Evolutionary conservation across 352 stramenopile species (phyloP), one percentile per base, ranked within the genome.

Genomic region (Pythium graminicola): DNA sequence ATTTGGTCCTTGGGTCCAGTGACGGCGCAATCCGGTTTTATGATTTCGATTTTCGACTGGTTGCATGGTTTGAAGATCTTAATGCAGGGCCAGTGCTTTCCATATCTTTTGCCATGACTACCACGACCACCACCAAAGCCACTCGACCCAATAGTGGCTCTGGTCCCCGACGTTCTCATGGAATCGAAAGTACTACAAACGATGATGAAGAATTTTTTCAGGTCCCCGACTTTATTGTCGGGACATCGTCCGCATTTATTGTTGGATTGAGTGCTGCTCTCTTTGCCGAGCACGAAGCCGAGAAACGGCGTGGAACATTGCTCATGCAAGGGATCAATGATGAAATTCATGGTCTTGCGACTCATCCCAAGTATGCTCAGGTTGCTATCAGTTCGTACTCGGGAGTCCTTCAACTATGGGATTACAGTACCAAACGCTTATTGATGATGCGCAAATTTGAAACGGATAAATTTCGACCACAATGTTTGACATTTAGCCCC

Each of bases 21-120:
- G 92, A 98, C 52, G 92, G 91, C 19, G 76, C 79, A 7, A 86
- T 97, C 14, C 81, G 91, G 6, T 96, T 97, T 62, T 98, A 96
- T 58, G 90, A 98, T 69, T 93, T 94, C 64, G 85, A 93, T 43
- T 95, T 97, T 39, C 82, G 91, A 23, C 74, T 98, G 16, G 75
- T 95, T 22, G 85, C 90, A 13, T 98, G 90, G 89, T 97, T 94
- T 50, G 91, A 98, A 62, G 90, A 98, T 51, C 76, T 98, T 28
- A 89, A 93, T 46, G 89, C 89, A 26, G 91, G 91, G 0, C 65
- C 85, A 0, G 72, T 98, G 41, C 89, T 68, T 6, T 93, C 81
- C 27, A 69, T 98, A 14, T 97, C 88, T 13, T 98, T 98, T 56
- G 67, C 77, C 0, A 50, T 43, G 23, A 60, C 46, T 27, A 60